Base-by-base conservation (phyloP, 2,329 filamentous ascomycete genomes). In the Pyrenochaeta sp. region DNA sequence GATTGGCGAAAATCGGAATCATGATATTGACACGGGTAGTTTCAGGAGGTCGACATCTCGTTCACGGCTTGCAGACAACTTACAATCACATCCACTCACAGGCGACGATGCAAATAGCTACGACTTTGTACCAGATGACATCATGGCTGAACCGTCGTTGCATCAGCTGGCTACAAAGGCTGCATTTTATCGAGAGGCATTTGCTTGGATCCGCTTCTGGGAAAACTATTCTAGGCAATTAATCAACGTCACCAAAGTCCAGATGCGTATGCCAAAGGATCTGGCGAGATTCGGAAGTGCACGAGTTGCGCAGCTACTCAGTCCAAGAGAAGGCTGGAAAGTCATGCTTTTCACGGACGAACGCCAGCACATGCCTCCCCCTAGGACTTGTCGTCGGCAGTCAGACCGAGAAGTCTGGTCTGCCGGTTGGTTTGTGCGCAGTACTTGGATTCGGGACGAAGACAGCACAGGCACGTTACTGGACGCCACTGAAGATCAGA, bases 161-260 rank as follows among this genome's bases (percentile, higher is more conserved):
- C 53, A 56, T 19, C 42, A 51, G 9, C 20, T 58, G 7, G 54
- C 58, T 7, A 31, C 53, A 10, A 20, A 35, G 23, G 53, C 62
- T 10, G 56, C 46, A 3, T 63, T 41, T 35, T 27, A 31, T 4
- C 59, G 62, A 11, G 62, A 66, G 37, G 49, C 59, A 6, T 17
- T 60, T 3, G 53, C 47, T 15, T 66, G 62, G 62, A 54, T 61
- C 9, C 50, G 55, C 7, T 64, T 66, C 43, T 66, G 62, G 61
- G 20, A 22, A 9, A 22, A 24, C 6, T 61, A 62, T 28, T 51
- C 58, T 6, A 19, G 51, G 2, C 14, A 32, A 6, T 50, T 66
- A 20, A 55, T 30, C 1, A 22, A 18, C 5, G 38, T 64, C 21
- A 56, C 35, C 3, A 22, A 38, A 10, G 42, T 66, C 7, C 50